phyloP scores from a whole-genome alignment of 176 grass and related monocot genomes.

The Pontederia paniculata region DNA sequence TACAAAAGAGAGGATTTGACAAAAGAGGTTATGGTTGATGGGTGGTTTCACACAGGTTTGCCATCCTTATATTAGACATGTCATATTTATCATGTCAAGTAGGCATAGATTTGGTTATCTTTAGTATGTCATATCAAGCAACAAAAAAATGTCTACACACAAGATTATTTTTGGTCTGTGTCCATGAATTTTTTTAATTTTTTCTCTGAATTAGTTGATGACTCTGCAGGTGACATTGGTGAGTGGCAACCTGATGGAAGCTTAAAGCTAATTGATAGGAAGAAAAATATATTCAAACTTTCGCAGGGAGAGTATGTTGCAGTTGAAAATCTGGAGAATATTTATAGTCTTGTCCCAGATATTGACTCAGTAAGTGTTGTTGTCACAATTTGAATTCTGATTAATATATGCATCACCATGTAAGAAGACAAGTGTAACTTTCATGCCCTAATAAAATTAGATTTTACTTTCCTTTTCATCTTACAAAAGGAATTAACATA shows the following conservation, averaged over 20 bases:
- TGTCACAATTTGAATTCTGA: background rate
- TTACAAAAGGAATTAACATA: no score
- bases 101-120: no score
- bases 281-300: conserved; percentile 99
- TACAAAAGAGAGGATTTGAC: conserved; percentile 75
- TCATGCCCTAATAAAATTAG: background rate
- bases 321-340: conserved; percentile 88
- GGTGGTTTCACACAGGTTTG: conserved; percentile 98
- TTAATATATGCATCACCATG: background rate
- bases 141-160: no score
- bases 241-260: conserved; percentile 80
- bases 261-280: conserved; percentile 94
- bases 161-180: background rate
- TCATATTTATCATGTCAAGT: no score
- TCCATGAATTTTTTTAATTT: background rate
- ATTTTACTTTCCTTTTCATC: no score
- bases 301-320: conserved; percentile 95
- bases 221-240: conserved; percentile 70
- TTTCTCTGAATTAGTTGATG: conserved; percentile 4
- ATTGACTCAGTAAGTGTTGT: conserved; percentile 55
- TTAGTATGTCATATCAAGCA: no score
- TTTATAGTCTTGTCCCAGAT: conserved; percentile 62
- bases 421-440: background rate
- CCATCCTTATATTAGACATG: no score
- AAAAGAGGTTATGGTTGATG: conserved; percentile 74